Conservation (phyloP, 441 rosid species). For the Omphalea diandra region DNA sequence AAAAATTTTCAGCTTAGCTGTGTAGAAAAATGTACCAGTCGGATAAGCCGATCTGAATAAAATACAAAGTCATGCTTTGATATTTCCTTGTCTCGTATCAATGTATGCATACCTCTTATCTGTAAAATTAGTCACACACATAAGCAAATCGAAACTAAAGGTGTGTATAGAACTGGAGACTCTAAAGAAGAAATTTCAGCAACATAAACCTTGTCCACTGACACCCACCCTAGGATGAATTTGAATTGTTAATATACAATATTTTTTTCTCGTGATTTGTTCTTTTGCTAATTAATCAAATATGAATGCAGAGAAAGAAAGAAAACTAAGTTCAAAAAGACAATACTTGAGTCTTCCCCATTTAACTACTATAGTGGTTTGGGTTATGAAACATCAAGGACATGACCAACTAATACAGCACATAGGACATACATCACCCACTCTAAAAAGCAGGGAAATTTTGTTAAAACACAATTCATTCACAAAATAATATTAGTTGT, state of each 20-base stretch:
- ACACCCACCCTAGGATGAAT: not conserved
- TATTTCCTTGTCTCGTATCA: conserved; percentile 86
- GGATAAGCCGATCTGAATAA: conserved; percentile 93
- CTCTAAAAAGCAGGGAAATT: not conserved
- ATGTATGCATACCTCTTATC: conserved; percentile 99
- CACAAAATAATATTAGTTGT: not conserved
- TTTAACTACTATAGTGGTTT: not conserved
- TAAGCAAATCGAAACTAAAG: conserved; percentile 1
- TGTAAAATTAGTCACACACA: conserved; percentile 31
- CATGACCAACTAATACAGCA: conserved; percentile 5
- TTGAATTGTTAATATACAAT: not conserved
- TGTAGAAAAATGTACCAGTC: conserved; percentile 58
- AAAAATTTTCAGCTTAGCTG: conserved; percentile 11
- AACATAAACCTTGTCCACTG: conserved; percentile 1
- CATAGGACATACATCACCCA: not conserved
- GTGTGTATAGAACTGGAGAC: not conserved
- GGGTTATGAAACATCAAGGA: not conserved
- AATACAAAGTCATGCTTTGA: conserved; percentile 95
- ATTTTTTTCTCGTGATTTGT: not conserved
- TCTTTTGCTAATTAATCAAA: not conserved
- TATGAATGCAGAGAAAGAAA: not conserved
- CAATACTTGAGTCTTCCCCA: not conserved
- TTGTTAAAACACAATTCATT: not conserved
- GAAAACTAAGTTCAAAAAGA: not conserved
- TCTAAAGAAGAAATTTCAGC: conserved; percentile 5